Evolutionary conservation across 768 basidiomycete genomes (phyloP).

Genomic region (Serendipita vermifera): DNA sequence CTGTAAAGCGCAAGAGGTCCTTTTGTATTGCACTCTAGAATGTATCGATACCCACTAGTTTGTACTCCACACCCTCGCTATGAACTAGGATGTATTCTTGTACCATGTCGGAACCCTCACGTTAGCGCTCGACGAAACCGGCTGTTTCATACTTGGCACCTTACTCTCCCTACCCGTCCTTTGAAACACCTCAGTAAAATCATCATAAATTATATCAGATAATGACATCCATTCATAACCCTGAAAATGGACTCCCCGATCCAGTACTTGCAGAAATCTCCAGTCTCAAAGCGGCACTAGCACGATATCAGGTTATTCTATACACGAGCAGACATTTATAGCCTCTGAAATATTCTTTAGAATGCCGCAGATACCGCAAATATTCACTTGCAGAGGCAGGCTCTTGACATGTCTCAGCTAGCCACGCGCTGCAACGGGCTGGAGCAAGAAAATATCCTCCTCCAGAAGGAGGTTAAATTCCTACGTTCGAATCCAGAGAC

Average conservation of each 20-base stretch:
- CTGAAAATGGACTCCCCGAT: conserved; percentile 16
- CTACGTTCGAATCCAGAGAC: conserved; percentile 42
- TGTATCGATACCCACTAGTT: too few species aligned
- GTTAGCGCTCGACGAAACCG: too few species aligned
- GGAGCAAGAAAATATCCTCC: conserved; percentile 45
- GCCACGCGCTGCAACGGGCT: conserved; percentile 31
- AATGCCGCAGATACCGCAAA: background rate
- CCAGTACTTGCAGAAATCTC: conserved; percentile 35
- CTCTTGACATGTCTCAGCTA: background rate
- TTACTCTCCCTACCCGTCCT: too few species aligned
- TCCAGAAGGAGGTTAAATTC: conserved; percentile 41
- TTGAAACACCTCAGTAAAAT: too few species aligned
- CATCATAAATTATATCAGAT: too few species aligned
- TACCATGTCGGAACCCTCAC: too few species aligned
- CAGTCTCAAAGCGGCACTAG: conserved; percentile 34
- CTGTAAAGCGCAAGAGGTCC: too few species aligned
- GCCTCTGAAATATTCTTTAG: background rate
- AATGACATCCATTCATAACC: background rate
- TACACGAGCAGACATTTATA: background rate
- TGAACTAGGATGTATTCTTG: too few species aligned
- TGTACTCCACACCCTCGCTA: too few species aligned
- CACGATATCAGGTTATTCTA: conserved; percentile 37
- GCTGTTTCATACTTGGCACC: too few species aligned
- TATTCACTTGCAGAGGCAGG: background rate
- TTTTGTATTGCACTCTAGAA: too few species aligned